phyloP scores from a whole-genome alignment of 768 basidiomycete genomes.

The Mycena albidolilacea region DNA sequence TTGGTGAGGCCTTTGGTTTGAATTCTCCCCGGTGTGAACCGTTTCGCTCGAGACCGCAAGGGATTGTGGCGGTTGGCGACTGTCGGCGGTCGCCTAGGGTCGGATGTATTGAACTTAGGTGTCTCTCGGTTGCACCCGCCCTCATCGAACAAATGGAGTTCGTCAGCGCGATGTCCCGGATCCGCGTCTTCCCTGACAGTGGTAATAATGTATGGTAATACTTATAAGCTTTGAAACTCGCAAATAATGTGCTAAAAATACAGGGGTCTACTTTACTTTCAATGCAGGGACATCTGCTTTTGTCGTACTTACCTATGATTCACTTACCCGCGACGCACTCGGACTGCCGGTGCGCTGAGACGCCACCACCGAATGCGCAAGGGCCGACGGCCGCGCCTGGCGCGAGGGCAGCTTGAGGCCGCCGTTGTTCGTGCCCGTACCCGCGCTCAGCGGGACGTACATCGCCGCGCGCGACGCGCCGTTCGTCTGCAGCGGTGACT shows the following conservation, averaged over 20 bases:
- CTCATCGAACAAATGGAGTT: too few species aligned
- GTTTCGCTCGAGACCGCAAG: too few species aligned
- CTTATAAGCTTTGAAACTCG: neutral
- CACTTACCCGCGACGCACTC: neutral
- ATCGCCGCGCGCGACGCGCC: conserved; percentile 26
- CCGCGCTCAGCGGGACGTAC: conserved; percentile 25
- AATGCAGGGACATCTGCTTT: neutral
- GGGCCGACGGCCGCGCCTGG: conserved; percentile 24
- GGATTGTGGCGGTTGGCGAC: too few species aligned
- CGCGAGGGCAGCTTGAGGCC: conserved; percentile 28
- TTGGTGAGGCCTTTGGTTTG: too few species aligned
- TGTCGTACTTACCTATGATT: neutral
- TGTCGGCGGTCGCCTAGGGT: too few species aligned
- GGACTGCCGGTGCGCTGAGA: neutral
- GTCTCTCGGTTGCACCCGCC: too few species aligned
- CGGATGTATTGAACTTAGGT: too few species aligned
- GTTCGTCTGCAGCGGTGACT: conserved; percentile 31
- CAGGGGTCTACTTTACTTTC: conserved; percentile 7
- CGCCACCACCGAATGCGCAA: conserved; percentile 23
- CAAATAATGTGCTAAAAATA: conserved; percentile 8
- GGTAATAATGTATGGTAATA: neutral
- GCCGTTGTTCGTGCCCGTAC: conserved; percentile 6
- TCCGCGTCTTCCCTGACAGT: too few species aligned
- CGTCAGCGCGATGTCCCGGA: too few species aligned
- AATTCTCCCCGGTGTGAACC: too few species aligned